Evolutionary conservation across 805 yeast genomes (phyloP), one percentile per base, ranked within the genome.

Genomic region (Brettanomyces anomalus): DNA sequence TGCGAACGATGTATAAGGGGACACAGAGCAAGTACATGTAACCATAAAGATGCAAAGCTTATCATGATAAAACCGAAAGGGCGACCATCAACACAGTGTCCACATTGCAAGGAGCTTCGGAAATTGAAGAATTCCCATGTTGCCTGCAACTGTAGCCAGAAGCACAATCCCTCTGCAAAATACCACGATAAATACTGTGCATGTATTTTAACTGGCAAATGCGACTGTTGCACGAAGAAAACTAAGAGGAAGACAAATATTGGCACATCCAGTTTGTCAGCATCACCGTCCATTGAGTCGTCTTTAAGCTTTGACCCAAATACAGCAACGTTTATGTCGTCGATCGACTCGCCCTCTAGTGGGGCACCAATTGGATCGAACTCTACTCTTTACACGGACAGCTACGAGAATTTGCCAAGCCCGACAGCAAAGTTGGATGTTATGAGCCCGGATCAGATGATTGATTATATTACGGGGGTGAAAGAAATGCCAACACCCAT

Each of bases 31-130:
- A 85, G 96, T 1, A 79, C 95, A 3, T 93, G 98, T 63, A 80
- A 82, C 37, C 98, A 93, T 60, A 78, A 89, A 0, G 96, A 93
- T 51, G 86, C 85, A 56, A 94, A 95, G 4, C 67, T 93, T 51
- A 81, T 85, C 58, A 83, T 83, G 85, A 90, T 93, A 60, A 93
- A 93, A 58, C 96, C 95, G 15, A 93, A 93, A 58, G 98, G 98
- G 3, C 71, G 98, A 44, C 98, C 98, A 1, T 79, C 96, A 0
- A 81, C 95, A 2, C 96, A 88, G 56, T 90, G 97, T 56, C 69
- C 73, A 33, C 94, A 85, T 57, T 90, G 96, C 58, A 79, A 87
- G 48, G 86, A 81, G 44, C 74, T 80, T 50, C 67, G 95, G 32
- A 80, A 78, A 55, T 56, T 69, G 47, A 81, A 80, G 51, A 78